Base-by-base conservation (phyloP, 495 filamentous ascomycete genomes). In the Opeltia flavorubescens region DNA sequence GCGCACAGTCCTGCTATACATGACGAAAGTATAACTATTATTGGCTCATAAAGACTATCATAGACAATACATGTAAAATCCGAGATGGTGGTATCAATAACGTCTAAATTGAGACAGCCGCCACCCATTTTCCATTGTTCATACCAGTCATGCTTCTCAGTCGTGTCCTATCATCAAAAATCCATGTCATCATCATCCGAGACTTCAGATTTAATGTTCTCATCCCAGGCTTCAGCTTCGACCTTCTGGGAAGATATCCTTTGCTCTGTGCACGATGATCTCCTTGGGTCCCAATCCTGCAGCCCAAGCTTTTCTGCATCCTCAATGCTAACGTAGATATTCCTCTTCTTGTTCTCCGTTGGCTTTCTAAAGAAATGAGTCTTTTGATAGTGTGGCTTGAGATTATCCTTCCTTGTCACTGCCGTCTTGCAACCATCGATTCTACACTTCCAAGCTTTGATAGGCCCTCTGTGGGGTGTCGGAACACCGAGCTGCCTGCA, bases 371-470 rank as follows among this genome's bases (percentile, higher is more conserved):
- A 33, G 26, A 44, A 33, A 26, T 44, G 42, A 4, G 42, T 44
- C 26, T 44, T 44, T n/a, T 44, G 26, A 21, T 23, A 25, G 24
- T 44, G 42, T 3, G 42, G 42, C 25, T 44, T 44, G 42, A 28
- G 15, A n/a, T 44, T 44, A n/a, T 44, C 42, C 11, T n/a, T 30
- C 18, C 42, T 28, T 20, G 26, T 33, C 1, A 44, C 13, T n/a
- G n/a, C 26, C 12, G 3, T 21, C 4, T 27, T 21, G 42, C 42
- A 44, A 30, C 11, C 4, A 7, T 17, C 18, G 8, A 44, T 15
- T 7, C 24, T 18, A 20, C 42, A 44, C 12, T 20, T 15, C 8
- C 5, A 44, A 4, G 25, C 23, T 26, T 44, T 28, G 6, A 20
- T 1, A 26, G 17, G 9, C 11, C 4, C 12, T 13, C 5, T 26